Base-by-base conservation (phyloP, 179 eudicot genomes). In the Beta lomatogona region DNA sequence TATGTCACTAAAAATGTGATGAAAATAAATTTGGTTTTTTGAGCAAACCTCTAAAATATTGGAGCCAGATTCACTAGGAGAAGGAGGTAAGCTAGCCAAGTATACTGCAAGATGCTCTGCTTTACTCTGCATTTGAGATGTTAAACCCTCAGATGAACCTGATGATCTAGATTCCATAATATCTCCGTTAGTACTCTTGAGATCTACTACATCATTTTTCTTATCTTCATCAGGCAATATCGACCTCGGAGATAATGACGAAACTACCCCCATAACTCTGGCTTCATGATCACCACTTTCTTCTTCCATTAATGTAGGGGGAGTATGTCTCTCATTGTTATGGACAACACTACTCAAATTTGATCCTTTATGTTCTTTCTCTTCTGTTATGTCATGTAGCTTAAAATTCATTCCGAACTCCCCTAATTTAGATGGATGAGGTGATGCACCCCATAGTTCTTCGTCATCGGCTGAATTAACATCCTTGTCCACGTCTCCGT, bases 381-480 rank as follows among this genome's bases (percentile, higher is more conserved):
- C 54, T 22, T 50, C 25, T 22, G 87, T 86, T 31, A 82, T 85
- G 15, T 78, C 71, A 1, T 63, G 55, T 76, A 88, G 58, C 77
- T 79, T 80, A 44, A 84, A 87, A 58, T 77, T 88, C 3, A 86
- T 41, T 68, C 84, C 91, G 69, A 80, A 78, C 28, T 78, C 92
- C 54, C 91, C 91, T 60, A 70, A 83, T 68, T 52, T 73, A 3
- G 78, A 63, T 3, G 87, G 86, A 44, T 89, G 88, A 41, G 91
- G 86, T 28, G 92, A 86, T 14, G 83, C 77, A 59, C 78, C 85
- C 89, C 87, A 86, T 68, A 79, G 75, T 64, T 91, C 91, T 79
- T 86, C 91, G 72, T 86, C 91, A 76, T 86, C 88, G 50, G 86
- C 86, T n/a, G 89, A 87, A 59, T 81, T 81, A 22, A 73, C 83